Base-by-base conservation (phyloP, 2,329 filamentous ascomycete genomes). In the Aspergillus transmontanensis region DNA sequence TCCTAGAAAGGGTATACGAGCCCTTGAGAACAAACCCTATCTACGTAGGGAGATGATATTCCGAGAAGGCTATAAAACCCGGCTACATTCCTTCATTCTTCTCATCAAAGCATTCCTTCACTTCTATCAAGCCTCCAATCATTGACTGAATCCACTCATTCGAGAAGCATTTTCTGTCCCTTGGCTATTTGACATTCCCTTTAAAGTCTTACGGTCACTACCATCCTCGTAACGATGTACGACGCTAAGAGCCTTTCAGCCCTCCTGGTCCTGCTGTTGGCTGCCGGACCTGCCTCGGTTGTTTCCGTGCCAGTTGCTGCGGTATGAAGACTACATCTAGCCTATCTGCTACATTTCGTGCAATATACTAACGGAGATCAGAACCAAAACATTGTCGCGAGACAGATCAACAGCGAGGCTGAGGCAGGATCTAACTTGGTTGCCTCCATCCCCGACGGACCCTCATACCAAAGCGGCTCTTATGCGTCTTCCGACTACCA, bases 191-290 rank as follows among this genome's bases (percentile, higher is more conserved):
- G 7, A 21, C n/a, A 51, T 51, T 26, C 30, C 51, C 9, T 26
- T 34, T 16, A 32, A 39, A 23, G 14, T 48, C 36, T 32, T 51
- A n/a, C 19, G 19, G 19, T 32, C 48, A 32, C n/a, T 32, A 26
- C 19, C 9, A 51, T 30, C 21, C 45, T 43, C 12, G 54, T 28
- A 61, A 70, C 28, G 61, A 76, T 73, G 72, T 67, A 69, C 60
- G 68, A 67, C 58, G 62, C 66, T 56, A 71, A 71, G 65, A 70
- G 57, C 56, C 48, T 72, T 63, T 72, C 73, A 10, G 68, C 72
- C 58, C 67, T 75, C 48, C 43, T 77, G 61, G 76, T 71, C 69
- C 71, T 77, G 2, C 50, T 73, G 28, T 67, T 76, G 36, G 66
- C 72, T 50, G 64, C 72, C 34, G 69, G 68, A 48, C 74, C 74